Evolutionary conservation across 768 basidiomycete genomes (phyloP).

Genomic region (Collybia sp.): DNA sequence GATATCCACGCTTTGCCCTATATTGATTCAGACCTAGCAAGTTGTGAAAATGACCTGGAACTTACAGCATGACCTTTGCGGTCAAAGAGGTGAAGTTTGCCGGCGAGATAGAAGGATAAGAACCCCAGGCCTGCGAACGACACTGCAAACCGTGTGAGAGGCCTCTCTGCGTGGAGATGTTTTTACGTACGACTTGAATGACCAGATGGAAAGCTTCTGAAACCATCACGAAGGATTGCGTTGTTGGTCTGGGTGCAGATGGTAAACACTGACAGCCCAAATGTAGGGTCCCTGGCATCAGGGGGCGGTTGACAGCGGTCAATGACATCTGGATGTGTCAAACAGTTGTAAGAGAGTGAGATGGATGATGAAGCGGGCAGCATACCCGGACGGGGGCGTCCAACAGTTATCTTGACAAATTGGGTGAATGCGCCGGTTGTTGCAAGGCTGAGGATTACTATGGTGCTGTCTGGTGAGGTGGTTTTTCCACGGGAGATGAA

Average conservation of each 20-base stretch:
- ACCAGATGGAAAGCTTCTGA: conserved; percentile 89
- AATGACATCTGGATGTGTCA: conserved; percentile 45
- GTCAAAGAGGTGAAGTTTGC: conserved; percentile 91
- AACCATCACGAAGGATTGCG: conserved; percentile 70
- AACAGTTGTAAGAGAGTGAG: neutral
- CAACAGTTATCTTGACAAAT: conserved; percentile 81
- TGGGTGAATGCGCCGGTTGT: conserved; percentile 83
- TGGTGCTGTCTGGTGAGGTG: conserved; percentile 3
- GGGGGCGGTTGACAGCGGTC: conserved; percentile 65
- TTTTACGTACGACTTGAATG: conserved; percentile 73
- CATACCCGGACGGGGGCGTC: conserved; percentile 82
- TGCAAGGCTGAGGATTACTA: conserved; percentile 70
- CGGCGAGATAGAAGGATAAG: conserved; percentile 83
- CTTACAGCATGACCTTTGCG: conserved; percentile 65
- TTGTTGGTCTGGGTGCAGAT: conserved; percentile 75
- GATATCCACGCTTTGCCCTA: conserved; percentile 83
- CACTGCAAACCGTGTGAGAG: conserved; percentile 37
- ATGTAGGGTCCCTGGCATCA: conserved; percentile 64
- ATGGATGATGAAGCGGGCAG: neutral
- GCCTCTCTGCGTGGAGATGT: neutral
- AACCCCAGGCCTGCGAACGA: conserved; percentile 93
- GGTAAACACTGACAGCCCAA: conserved; percentile 65
- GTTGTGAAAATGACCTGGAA: conserved; percentile 1
- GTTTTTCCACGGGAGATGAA: neutral
- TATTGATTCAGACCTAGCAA: conserved; percentile 9